phyloP scores from a whole-genome alignment of 495 filamentous ascomycete genomes.

The Aspergillus avenaceus region DNA sequence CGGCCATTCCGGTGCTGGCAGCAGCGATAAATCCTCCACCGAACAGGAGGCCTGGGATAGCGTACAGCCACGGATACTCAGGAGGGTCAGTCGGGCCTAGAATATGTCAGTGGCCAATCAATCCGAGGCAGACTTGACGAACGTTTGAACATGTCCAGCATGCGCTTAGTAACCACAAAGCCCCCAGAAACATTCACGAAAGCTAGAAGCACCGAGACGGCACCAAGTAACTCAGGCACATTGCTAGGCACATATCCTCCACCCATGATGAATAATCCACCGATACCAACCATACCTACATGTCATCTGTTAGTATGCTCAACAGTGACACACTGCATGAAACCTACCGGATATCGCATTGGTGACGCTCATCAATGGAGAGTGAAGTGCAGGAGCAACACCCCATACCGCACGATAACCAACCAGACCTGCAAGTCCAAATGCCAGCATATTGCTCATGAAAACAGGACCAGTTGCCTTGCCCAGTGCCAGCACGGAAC shows the following conservation, averaged over 20 bases:
- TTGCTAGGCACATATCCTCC: conserved; percentile 69
- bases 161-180: conserved; percentile 80
- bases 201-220: conserved; percentile 71
- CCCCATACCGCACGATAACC: conserved; percentile 82
- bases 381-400: conserved; percentile 70
- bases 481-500: conserved; percentile 63
- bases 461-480: conserved; percentile 74
- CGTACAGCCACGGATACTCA: conserved; percentile 81
- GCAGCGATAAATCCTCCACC: conserved; percentile 73
- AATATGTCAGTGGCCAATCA: conserved; percentile 15
- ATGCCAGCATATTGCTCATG: conserved; percentile 78
- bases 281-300: conserved; percentile 70
- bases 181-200: conserved; percentile 81
- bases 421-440: conserved; percentile 71
- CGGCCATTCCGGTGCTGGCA: conserved; percentile 70
- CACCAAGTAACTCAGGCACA: conserved; percentile 70
- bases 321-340: background rate
- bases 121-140: conserved; percentile 7
- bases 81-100: conserved; percentile 67
- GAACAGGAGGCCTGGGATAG: conserved; percentile 67
- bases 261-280: conserved; percentile 77
- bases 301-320: conserved; percentile 3
- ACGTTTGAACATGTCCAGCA: conserved; percentile 89
- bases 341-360: conserved; percentile 70
- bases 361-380: conserved; percentile 80